Evolutionary conservation across 2,329 filamentous ascomycete species (phyloP).

Genomic region (Neonectria coccinea): DNA sequence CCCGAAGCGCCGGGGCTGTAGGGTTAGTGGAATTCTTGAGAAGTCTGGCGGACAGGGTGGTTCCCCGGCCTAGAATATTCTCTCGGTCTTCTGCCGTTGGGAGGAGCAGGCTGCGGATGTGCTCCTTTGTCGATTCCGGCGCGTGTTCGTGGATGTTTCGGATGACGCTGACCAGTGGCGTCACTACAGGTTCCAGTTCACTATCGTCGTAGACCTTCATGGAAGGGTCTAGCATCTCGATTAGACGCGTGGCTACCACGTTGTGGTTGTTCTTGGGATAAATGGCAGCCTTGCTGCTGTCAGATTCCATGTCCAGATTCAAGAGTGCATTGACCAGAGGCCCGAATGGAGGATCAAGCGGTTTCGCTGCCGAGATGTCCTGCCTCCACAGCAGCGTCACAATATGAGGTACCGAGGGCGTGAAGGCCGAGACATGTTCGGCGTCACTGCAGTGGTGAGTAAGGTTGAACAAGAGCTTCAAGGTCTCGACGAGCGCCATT

Average conservation of each 20-base stretch:
- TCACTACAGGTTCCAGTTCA: conserved; percentile 78
- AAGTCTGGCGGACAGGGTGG: conserved; percentile 79
- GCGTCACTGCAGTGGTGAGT: conserved; percentile 73
- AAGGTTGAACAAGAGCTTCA: conserved; percentile 92
- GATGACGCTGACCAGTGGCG: conserved; percentile 80
- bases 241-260: conserved; percentile 71
- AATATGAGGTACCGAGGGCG: conserved; percentile 75
- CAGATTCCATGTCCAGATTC: conserved; percentile 76
- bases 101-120: conserved; percentile 76
- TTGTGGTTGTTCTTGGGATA: conserved; percentile 74
- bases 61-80: conserved; percentile 79
- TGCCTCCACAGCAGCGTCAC: conserved; percentile 74
- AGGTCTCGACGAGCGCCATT: conserved; percentile 83
- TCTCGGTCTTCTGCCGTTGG: conserved; percentile 82
- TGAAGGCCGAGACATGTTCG: conserved; percentile 71
- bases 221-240: conserved; percentile 76
- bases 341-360: conserved; percentile 78
- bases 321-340: conserved; percentile 83
- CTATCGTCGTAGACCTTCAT: conserved; percentile 71
- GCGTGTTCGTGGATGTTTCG: conserved; percentile 78
- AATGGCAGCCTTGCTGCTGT: conserved; percentile 65
- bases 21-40: conserved; percentile 83
- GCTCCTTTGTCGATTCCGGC: conserved; percentile 68
- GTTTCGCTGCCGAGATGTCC: conserved; percentile 69
- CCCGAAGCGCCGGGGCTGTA: conserved; percentile 76